phyloP scores from a whole-genome alignment of 2,329 filamentous ascomycete genomes.

The Stachybotrys chartarum region DNA sequence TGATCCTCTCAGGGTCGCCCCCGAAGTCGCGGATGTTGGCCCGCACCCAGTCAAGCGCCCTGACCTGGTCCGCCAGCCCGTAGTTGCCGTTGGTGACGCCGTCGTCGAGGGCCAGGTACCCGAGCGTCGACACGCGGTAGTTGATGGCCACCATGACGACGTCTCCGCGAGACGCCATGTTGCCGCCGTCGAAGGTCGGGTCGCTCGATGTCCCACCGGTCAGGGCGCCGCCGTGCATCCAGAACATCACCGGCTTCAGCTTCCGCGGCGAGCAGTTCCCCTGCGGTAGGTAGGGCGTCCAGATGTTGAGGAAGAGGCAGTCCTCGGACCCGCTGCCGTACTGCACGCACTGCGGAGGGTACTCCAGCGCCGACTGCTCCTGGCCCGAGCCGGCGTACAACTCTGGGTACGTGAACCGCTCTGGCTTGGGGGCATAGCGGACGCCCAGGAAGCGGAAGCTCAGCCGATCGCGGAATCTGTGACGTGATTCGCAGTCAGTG shows the following conservation, averaged over 20 bases:
- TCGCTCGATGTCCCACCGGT: neutral
- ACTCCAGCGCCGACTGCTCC: neutral
- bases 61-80: neutral
- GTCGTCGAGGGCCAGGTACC: neutral
- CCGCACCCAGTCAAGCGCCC: neutral
- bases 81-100: conserved; percentile 1
- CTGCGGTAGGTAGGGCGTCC: conserved; percentile 1
- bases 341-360: neutral
- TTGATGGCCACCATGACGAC: conserved; percentile 1
- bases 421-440: neutral
- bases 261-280: neutral
- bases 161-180: neutral
- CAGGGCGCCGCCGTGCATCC: neutral
- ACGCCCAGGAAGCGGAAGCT: neutral
- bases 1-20: neutral
- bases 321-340: neutral
- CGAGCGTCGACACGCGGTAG: neutral
- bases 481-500: neutral
- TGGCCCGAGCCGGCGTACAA: neutral
- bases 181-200: neutral
- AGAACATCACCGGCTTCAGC: conserved; percentile 1
- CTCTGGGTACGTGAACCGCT: neutral
- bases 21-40: conserved; percentile 1
- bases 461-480: conserved; percentile 1
- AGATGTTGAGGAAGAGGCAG: conserved; percentile 1